Base-by-base conservation (phyloP, 768 basidiomycete species). In the Russula foetens region DNA sequence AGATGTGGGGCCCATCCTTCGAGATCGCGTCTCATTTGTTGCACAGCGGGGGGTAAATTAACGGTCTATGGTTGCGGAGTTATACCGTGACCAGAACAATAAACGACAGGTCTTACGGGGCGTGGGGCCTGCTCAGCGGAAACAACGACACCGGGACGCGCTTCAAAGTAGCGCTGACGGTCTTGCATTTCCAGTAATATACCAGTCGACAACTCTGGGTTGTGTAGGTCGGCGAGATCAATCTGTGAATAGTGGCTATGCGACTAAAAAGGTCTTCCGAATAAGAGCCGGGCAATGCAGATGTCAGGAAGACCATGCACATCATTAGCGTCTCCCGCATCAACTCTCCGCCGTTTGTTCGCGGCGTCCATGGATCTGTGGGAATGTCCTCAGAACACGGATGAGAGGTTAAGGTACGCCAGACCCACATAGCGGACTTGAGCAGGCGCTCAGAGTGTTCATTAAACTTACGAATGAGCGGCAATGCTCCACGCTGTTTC, bases 401-500 rank as follows among this genome's bases (percentile, higher is more conserved):
- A 59, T 1, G 28, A 12, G 44, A 21, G 28, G 56, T 38, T 19
- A 33, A 39, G 48, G 28, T 19, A 66, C 71, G 3, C 19, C 15
- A 8, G n/a, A 69, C 76, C 66, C 68, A 89, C 90, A 92, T 68
- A 5, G 89, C 86, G 45, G 90, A 85, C 59, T 88, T 86, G 15
- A 98, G 75, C 11, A 98, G 75, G 65, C 93, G 76, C 66, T 96
- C 92, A 0, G 93, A 97, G 71, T 99, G 97, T 69, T 98, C 93
- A 68, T 98, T 99, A 75, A 99, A 98, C 70, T 95, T 90, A 51
- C 96, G 81, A 65, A 99, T 98, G 49, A 98, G 79, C 0, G 97
- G 97, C 24, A 99, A 73, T 14, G 91, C 89, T 38, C 86, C 88
- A 52, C 85, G 81, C 71, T 97, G 90, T 68, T 87, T 82, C 17